Evolutionary conservation across 2,329 filamentous ascomycete genomes (phyloP).

Genomic region (Myriosclerotinia duriaeana): DNA sequence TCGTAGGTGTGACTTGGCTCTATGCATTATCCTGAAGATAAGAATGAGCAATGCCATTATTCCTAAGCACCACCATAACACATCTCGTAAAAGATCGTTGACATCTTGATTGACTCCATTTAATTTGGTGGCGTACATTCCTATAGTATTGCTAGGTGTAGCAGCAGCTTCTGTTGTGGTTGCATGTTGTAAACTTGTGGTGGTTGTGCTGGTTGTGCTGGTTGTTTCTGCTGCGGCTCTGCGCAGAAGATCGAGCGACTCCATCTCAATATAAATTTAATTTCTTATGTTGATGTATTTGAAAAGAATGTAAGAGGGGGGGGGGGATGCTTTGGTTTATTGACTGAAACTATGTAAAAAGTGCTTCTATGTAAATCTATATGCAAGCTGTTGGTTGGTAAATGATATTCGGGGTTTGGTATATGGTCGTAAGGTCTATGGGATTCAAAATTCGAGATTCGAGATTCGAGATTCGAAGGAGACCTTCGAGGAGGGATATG

Average conservation of each 20-base stretch:
- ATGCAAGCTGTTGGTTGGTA: constrained; percentile 15
- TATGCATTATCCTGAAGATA: constrained; percentile 53
- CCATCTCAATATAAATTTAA: constrained; percentile 8
- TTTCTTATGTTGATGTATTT: neutral
- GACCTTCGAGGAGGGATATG: constrained; percentile 2
- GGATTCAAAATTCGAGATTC: constrained; percentile 10
- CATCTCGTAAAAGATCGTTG: constrained; percentile 57
- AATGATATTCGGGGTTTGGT: neutral
- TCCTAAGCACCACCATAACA: constrained; percentile 61
- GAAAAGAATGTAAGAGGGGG: neutral
- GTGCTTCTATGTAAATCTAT: neutral
- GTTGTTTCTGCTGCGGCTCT: neutral
- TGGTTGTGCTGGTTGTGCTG: constrained; percentile 16
- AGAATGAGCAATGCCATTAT: constrained; percentile 55
- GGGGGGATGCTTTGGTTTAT: neutral
- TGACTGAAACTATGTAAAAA: neutral
- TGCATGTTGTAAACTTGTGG: constrained; percentile 25
- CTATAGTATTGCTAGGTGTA: constrained; percentile 49
- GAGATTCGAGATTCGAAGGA: neutral
- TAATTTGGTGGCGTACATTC: constrained; percentile 55
- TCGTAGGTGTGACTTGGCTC: constrained; percentile 56
- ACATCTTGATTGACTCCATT: constrained; percentile 60
- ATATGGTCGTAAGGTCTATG: constrained; percentile 18
- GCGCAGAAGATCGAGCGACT: constrained; percentile 18
- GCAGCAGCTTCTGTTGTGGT: constrained; percentile 22